Evolutionary conservation across 192 early-diverging fungal species (phyloP), one percentile per base, ranked within the genome.

Genomic region (Gryganskiella cystojenkinii): DNA sequence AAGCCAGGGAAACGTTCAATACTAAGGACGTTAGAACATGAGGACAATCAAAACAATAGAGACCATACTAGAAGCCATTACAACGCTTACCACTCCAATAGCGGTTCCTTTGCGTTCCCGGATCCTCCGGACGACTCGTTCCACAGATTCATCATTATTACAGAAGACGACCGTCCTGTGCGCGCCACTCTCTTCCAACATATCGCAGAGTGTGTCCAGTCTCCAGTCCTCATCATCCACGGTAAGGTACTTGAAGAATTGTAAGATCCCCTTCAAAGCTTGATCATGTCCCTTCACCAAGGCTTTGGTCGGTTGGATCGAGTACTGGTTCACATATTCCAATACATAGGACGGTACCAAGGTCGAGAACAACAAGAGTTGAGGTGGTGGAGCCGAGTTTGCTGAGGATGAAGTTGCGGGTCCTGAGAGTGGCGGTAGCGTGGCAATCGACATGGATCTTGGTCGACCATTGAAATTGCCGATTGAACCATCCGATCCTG

Each of bases 211-310:
- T 8, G 58, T 37, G 28, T 64, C 65, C n/a, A 69, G 42, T 10
- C 67, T 65, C 74, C 74, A 78, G 15, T 64, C 66, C 22, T 68
- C 74, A 31, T 78, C 67, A 11, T 78, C 74, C 11, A 68, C 56
- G 3, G 74, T 69, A 60, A 78, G 56, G 56, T 78, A 78, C 43
- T 78, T 78, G 61, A 78, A 78, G 19, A 69, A 78, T 30, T 78
- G 74, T 30, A 78, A 31, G 20, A 69, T 78, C 4, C 74, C 74
- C 47, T 78, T 78, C 33, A 78, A 35, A 0, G 74, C 66, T 59
- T 69, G 5, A 20, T 78, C 74, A n/a, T 78, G 74, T 5, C 74
- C 74, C 37, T 68, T 67, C 30, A 78, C 74, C 6, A 78, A 61
- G 0, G 66, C 74, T 15, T 78, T 78, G 28, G 74, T 78, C n/a